Percentiles rank a stretch among this genome's conserved stretches.
phyloP scores from a whole-genome alignment of 179 eudicot species.

The Nepenthes alata region DNA sequence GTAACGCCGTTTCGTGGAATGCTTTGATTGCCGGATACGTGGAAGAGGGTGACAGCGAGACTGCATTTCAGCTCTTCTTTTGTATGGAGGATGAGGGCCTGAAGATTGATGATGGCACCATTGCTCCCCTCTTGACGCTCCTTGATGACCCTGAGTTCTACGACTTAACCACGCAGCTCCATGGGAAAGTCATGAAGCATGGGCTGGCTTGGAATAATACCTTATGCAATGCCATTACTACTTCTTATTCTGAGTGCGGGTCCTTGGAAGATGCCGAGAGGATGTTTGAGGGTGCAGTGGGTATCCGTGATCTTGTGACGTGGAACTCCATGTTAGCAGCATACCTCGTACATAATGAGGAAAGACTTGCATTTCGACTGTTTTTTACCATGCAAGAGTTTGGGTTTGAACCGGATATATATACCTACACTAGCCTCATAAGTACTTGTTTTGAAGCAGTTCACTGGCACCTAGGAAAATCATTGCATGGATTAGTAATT shows the following conservation, averaged over 20 bases:
- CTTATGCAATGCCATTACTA: slow-evolving; percentile 54
- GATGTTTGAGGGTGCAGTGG: slow-evolving; percentile 31
- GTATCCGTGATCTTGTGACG: slow-evolving; percentile 45
- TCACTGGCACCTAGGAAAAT: slow-evolving; percentile 32
- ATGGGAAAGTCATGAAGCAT: slow-evolving; percentile 41
- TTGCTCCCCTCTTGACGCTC: slow-evolving; percentile 58
- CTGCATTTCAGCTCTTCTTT: slow-evolving; percentile 32
- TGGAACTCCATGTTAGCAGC: slow-evolving; percentile 88
- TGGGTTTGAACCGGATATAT: slow-evolving; percentile 57
- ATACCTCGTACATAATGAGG: slow-evolving; percentile 39
- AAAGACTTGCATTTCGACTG: slow-evolving; percentile 37
- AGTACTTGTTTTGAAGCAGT: slow-evolving; percentile 51
- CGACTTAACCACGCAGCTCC: slow-evolving; percentile 37
- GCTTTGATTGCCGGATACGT: slow-evolving; percentile 66
- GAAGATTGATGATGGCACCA: slow-evolving; percentile 51
- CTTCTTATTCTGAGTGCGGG: slow-evolving; percentile 65
- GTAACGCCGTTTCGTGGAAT: slow-evolving; percentile 61
- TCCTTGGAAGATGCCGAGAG: slow-evolving; percentile 47
- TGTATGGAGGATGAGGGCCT: slow-evolving; percentile 45
- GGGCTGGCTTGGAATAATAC: slow-evolving; percentile 39
- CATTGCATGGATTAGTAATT: slow-evolving; percentile 52
- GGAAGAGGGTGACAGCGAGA: slow-evolving; percentile 22
- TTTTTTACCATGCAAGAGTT: slow-evolving; percentile 43
- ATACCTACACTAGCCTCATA: slow-evolving; percentile 57
- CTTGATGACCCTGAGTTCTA: slow-evolving; percentile 38